These are phyloP conservation scores for Macrotyloma uniflorum DNA, from an alignment of 306 rosid species.

Conservation along the genomic window DNA sequence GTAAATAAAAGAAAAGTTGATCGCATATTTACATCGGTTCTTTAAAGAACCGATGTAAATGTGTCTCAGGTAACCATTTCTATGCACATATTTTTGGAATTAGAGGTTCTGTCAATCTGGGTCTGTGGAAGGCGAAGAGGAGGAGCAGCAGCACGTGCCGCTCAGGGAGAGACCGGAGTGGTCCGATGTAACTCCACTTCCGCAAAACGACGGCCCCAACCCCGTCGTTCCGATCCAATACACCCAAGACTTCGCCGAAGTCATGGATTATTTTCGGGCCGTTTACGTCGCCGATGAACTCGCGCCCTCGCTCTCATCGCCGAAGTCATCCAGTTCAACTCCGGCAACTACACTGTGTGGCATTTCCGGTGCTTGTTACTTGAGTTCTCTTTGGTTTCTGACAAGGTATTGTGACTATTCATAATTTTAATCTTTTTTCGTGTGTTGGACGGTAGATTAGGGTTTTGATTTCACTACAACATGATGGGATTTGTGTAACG, in stretches of 20 bases:
- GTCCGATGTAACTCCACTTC: constrained; percentile 73
- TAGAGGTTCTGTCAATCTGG: too few species aligned
- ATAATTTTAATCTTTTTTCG: too few species aligned
- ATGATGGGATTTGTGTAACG: too few species aligned
- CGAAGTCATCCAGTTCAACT: constrained; percentile 64
- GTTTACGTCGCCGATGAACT: constrained; percentile 70
- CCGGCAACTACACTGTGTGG: constrained; percentile 94
- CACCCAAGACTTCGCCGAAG: constrained; percentile 67
- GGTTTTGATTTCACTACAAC: too few species aligned
- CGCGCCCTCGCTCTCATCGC: constrained; percentile 81
- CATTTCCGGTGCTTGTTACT: constrained; percentile 83
- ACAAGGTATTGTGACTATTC: too few species aligned
- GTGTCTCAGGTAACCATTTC: too few species aligned
- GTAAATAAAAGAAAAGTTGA: too few species aligned
- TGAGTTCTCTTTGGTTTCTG: too few species aligned
- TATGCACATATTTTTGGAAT: too few species aligned
- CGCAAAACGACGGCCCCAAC: constrained; percentile 82
- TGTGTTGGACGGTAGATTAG: too few species aligned
- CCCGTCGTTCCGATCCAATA: constrained; percentile 85
- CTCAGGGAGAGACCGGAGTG: constrained; percentile 64
- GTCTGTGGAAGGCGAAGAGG: constrained; percentile 21
- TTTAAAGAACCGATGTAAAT: too few species aligned
- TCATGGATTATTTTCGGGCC: constrained; percentile 93
- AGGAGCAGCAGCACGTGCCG: constrained; percentile 33
- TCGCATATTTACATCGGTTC: too few species aligned